Base-by-base conservation (phyloP, 345 rosid genomes). In the Acer campestre region DNA sequence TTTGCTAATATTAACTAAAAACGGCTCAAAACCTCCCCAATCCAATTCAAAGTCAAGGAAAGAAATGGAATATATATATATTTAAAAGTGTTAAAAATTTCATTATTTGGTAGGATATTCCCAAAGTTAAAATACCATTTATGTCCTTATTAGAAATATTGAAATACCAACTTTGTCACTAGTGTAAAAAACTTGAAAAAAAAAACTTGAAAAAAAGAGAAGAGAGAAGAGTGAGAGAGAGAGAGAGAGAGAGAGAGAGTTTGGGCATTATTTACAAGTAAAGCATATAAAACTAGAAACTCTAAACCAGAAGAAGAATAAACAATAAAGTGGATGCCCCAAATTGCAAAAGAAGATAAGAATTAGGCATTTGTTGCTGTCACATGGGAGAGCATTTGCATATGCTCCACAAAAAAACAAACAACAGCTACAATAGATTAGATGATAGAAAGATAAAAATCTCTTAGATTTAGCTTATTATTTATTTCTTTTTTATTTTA, bases 291-390 rank as follows among this genome's bases (percentile, higher is more conserved):
- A 70, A 29, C 61, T 3, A n/a, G 58, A 53, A 53, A 59, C 23
- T 7, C 12, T n/a, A 59, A 2, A 59, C n/a, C 22, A 70, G 22
- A 70, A 53, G 12, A 10, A 55, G 40, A 14, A 71, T 23, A 63
- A 80, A 63, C 7, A 9, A 35, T 35, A 79, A 44, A 61, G 9
- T 29, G 48, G 38, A 14, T 2, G 40, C 42, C 9, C 20, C 42
- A 70, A 27, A 16, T 56, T 55, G 75, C 44, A 44, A 20, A 35
- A 53, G 76, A 80, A 29, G 79, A 82, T 75, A 68, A 68, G 74
- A 63, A 79, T 25, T 79, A 38, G 18, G 58, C 35, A 31, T 70
- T 29, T 27, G 25, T 67, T 74, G 75, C 67, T 46, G 79, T 68
- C 58, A 77, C 65, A 56, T 80, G 72, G 46, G 46, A 42, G 49